Evolutionary conservation across 2,329 filamentous ascomycete species (phyloP), one percentile per base, ranked within the genome.

Genomic region (Talaromyces rugulosus): DNA sequence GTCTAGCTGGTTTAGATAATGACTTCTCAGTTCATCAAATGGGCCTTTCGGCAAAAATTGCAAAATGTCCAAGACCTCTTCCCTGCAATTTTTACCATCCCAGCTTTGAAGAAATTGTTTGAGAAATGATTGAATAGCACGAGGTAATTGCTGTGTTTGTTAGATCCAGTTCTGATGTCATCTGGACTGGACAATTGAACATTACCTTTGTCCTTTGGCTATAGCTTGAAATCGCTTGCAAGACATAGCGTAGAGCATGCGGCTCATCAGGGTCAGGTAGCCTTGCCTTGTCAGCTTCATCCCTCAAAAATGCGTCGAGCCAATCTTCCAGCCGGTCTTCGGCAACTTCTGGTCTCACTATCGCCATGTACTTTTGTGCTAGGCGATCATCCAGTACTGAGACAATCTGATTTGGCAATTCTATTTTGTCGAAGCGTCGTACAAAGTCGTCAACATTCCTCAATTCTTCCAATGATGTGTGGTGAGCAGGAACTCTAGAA

Each of bases 391-490:
- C 85, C 14, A 96, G 78, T 4, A 90, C 86, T 5, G 92, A 90
- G 47, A 92, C 86, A 1, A 96, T 81, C 74, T 96, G 92, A 65
- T 90, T 92, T 0, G 92, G 92, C 47, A 92, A 78, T 73, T 95
- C 90, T 30, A 96, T 87, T 66, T 83, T 89, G 67, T 96, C 91
- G 8, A 96, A 75, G 61, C 85, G 89, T 52, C 85, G 83, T 5
- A 92, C 87, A 63, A 96, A 88, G 56, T 85, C 82, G 28, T 86
- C 80, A 12, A 87, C 87, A 64, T 82, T 87, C 67, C 92, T 89
- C 59, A 96, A 86, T 70, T 96, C 92, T 71, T 96, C 91, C 5
- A 96, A 75, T 3, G 85, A 75, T 50, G 69, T 79, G 64, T 72
- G 77, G 8, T 72, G 75, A 77, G 91, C 88, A 58, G 85, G 87